Base-by-base conservation (phyloP, 371 early-diverging fungal species). In the Apophysomyces sp. region DNA sequence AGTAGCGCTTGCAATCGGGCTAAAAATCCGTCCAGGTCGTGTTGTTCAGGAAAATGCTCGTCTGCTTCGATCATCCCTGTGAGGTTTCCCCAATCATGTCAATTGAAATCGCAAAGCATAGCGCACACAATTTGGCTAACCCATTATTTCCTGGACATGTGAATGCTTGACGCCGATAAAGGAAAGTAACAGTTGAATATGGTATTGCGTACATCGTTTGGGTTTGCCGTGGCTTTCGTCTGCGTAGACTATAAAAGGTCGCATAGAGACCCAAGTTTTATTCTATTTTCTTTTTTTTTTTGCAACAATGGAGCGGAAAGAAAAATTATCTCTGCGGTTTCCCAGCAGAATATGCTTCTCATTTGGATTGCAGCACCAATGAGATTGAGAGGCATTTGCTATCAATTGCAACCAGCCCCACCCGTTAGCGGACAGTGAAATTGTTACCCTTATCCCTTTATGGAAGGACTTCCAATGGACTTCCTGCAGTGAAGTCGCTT, bases 81-180 rank as follows among this genome's bases (percentile, higher is more conserved):
- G 3, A 44, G 39, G 18, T 24, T 27, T n/a, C 26, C 56, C 24
- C 26, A 44, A 15, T 57, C 26, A 31, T 37, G 41, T 31, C 2
- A 13, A 40, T 29, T 9, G n/a, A 27, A 16, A 32, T 41, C 16
- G 18, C 11, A 27, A 44, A 1, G 18, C 36, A 51, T n/a, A 3
- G n/a, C n/a, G n/a, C n/a, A n/a, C n/a, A n/a, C n/a, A n/a, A n/a
- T n/a, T n/a, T n/a, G n/a, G n/a, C 2, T 57, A 67, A 71, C 71
- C 67, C 29, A 71, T 52, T 27, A 63, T 65, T 29, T 58, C 44
- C 36, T 71, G 71, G 15, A 55, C 40, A 44, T 71, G 71, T 21
- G 63, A 26, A 55, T 71, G 67, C 29, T 71, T 71, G 13, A 64
- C 59, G n/a, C 66, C 71, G 49, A 71, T 62, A 40, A 71, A 71